Evolutionary conservation across 2,329 filamentous ascomycete genomes (phyloP), one percentile per base, ranked within the genome.

Genomic region (Sclerotiophoma versabilis): DNA sequence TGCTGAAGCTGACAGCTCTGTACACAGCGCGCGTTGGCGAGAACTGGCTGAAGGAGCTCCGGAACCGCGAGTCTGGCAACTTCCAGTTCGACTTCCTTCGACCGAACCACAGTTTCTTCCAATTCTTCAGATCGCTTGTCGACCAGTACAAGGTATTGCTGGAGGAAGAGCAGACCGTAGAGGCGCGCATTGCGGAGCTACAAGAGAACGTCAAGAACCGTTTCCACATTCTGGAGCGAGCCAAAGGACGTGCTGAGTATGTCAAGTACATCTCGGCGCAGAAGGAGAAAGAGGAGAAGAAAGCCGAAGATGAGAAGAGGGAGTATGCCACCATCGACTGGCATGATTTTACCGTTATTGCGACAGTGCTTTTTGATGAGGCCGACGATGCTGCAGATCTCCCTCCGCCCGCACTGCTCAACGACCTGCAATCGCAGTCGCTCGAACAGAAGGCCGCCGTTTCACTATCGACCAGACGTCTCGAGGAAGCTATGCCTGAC

Each of bases 31-130:
- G 93, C 77, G 93, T 96, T 69, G 95, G 95, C 12, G 88, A 93
- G 57, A 87, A 89, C 57, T 99, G 95, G 78, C 91, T 96, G 85
- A 97, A 92, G 19, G 85, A 89, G 49, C 80, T 99, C 59, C 91
- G 90, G 20, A 93, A 96, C 77, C 87, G 91, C 62, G 93, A 99
- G 79, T 84, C 90, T 15, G 85, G 89, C 69, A 98, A 97, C 76
- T 92, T 88, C 63, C 93, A 99, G 73, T 99, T 98, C 75, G 92
- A 97, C 76, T 99, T 99, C 71, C 82, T 99, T 47, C 88, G 93
- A 48, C 92, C 93, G 14, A 96, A 96, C 69, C 95, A 99, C 80
- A 96, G 91, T 69, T 88, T 97, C 59, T 92, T 98, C 79, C 93
- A 93, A 74, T 98, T 95, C 79, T 98, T 97, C 76, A 91, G 92